Percentiles rank a stretch among this genome's conserved stretches.
These are phyloP conservation scores for Harringtonia lauricola DNA, from an alignment of 2,329 filamentous ascomycete genomes.

Conservation along the genomic window DNA sequence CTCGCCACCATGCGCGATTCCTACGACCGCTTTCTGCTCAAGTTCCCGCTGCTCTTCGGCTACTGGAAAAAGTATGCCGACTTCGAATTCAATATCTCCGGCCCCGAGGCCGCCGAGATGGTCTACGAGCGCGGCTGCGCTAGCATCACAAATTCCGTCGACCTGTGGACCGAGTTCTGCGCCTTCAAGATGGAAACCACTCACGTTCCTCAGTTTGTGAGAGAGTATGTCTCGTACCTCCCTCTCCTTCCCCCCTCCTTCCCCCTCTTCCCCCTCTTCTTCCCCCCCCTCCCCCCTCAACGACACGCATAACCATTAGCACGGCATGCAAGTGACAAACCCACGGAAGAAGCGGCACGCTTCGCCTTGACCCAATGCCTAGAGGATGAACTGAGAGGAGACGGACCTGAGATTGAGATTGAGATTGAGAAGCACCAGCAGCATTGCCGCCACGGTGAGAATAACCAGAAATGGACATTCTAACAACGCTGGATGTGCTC, in stretches of 20 bases:
- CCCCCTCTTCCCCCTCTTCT: neutral
- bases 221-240: constrained; percentile 81
- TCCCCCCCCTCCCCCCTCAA: neutral
- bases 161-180: constrained; percentile 96
- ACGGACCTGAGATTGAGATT: neutral
- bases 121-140: constrained; percentile 93
- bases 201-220: constrained; percentile 85
- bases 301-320: constrained; percentile 28
- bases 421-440: neutral
- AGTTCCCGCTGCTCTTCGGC: constrained; percentile 90
- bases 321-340: neutral
- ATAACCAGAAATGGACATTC: constrained; percentile 40
- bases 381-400: neutral
- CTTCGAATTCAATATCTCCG: constrained; percentile 91
- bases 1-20: constrained; percentile 77
- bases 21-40: constrained; percentile 87
- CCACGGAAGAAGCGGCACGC: neutral
- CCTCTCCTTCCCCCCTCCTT: neutral
- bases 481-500: constrained; percentile 40
- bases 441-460: constrained; percentile 50
- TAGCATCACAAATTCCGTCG: constrained; percentile 85
- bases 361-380: neutral
- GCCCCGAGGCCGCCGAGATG: constrained; percentile 95
- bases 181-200: constrained; percentile 96
- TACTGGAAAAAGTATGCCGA: constrained; percentile 99